Evolutionary conservation across 352 stramenopile species (phyloP).

Genomic region (Chrysophaeum taylorii): DNA sequence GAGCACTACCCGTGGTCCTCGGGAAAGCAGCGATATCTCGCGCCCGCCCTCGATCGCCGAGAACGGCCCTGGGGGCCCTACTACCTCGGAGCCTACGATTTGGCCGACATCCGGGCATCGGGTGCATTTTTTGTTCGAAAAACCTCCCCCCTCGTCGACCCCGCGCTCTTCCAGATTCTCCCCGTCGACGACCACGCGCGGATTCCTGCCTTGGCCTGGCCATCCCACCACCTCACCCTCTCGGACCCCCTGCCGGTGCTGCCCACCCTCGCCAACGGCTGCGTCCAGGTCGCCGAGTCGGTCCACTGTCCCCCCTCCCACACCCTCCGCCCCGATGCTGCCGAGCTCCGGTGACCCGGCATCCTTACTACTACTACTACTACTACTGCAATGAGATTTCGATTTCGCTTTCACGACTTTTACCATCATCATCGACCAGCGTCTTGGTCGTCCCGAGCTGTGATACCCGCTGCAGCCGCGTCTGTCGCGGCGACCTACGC

Average conservation of each 20-base stretch:
- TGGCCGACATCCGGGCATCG: conserved; percentile 38
- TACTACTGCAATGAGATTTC: too few relatives aligned
- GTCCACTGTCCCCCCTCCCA: conserved; percentile 11
- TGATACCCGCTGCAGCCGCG: too few relatives aligned
- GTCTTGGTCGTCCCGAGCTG: too few relatives aligned
- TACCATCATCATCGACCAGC: too few relatives aligned
- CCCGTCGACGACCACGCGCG: neutral
- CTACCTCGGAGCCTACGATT: conserved; percentile 50
- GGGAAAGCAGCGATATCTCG: neutral
- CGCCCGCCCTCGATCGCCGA: neutral
- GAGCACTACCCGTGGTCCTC: conserved; percentile 35
- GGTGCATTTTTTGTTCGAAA: conserved; percentile 55
- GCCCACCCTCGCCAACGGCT: neutral
- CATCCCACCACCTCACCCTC: neutral
- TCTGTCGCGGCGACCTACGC: too few relatives aligned
- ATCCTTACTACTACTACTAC: too few relatives aligned
- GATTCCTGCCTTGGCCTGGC: neutral
- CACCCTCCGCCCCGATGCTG: neutral
- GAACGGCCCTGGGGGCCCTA: conserved; percentile 49
- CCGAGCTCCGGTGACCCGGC: too few relatives aligned
- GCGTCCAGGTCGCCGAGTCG: conserved; percentile 7
- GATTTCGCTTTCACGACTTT: too few relatives aligned
- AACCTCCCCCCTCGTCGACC: conserved; percentile 33
- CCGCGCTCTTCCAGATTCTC: conserved; percentile 11
- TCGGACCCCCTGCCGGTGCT: neutral